Conservation (phyloP, 1,139 yeast genomes). For the Yamadazyma kanchanaburiensis region DNA sequence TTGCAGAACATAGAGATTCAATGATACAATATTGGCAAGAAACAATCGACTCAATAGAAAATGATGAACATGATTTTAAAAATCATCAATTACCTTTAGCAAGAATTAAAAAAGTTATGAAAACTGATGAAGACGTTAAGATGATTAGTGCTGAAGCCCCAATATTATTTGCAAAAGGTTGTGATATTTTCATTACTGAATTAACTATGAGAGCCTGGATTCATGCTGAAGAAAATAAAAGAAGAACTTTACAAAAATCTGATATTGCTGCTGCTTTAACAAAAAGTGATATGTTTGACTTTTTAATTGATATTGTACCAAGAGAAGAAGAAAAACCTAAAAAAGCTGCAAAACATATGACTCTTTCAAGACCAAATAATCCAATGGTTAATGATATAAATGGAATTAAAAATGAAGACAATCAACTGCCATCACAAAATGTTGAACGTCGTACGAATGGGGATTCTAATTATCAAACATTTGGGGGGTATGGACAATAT, state of each 20-base stretch:
- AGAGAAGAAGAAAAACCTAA: conserved; percentile 67
- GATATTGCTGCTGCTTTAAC: conserved; percentile 96
- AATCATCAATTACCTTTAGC: conserved; percentile 94
- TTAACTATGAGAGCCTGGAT: conserved; percentile 99
- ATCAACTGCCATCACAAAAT: neutral
- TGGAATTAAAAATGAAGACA: conserved; percentile 1
- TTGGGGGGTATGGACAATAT: conserved; percentile 13
- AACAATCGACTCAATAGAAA: conserved; percentile 85
- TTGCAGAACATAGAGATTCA: conserved; percentile 76
- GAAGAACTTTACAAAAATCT: conserved; percentile 88
- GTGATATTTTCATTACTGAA: conserved; percentile 95
- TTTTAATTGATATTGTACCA: conserved; percentile 92
- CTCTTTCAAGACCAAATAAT: neutral
- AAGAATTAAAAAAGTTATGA: conserved; percentile 93
- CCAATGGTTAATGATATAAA: too few species aligned
- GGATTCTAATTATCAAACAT: conserved; percentile 12
- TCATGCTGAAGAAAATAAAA: conserved; percentile 92
- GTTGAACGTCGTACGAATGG: too few species aligned
- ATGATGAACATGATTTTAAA: conserved; percentile 86
- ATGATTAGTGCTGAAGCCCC: conserved; percentile 99
- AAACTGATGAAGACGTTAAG: conserved; percentile 93
- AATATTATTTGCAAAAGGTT: conserved; percentile 92
- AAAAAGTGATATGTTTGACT: conserved; percentile 95
- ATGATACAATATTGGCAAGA: conserved; percentile 98
- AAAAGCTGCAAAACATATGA: conserved; percentile 14